Evolutionary conservation across 2,329 filamentous ascomycete species (phyloP), one percentile per base, ranked within the genome.

Genomic region (Aspergillus fischeri): DNA sequence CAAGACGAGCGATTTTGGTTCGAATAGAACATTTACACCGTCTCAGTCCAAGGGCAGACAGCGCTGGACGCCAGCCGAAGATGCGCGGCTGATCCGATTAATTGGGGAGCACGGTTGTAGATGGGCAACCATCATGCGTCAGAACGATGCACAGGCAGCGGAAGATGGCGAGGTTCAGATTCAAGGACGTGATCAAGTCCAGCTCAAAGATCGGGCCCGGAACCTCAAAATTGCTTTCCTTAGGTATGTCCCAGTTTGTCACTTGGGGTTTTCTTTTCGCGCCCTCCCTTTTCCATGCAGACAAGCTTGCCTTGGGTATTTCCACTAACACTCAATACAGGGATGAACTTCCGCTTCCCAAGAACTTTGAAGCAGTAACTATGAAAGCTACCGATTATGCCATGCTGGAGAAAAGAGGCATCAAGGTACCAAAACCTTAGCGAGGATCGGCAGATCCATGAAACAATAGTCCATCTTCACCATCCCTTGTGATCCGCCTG

Each of bases 171-270:
- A 70, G 10, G 68, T 68, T 2, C 51, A 69, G 45, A 64, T 82
- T 20, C 55, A 54, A 3, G 59, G 63, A 1, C 75, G 83, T 2
- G 73, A 69, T 5, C 80, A 86, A 58, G 80, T 83, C 2, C 80
- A 83, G 48, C 59, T 85, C 7, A 83, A 82, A 62, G 81, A 83
- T 60, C 79, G 78, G 58, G 83, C 81, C 3, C 75, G 83, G 52
- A 84, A 83, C 58, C 68, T 85, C 56, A 82, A 81, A 65, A 70
- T 77, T 44, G 70, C 70, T 7, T 77, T 66, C 52, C 53, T 80
- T 3, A 76, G 75, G 78, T 57, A 53, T 47, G 51, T 60, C 24
- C 24, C 42, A 49, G 24, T 57, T 53, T 28, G 20, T 27, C 52
- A 56, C 62, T 64, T 53, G 14, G 54, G 2, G 49, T 21, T 6